These are phyloP conservation scores for Corymbia citriodora DNA, from an alignment of 441 rosid species.

Conservation along the genomic window DNA sequence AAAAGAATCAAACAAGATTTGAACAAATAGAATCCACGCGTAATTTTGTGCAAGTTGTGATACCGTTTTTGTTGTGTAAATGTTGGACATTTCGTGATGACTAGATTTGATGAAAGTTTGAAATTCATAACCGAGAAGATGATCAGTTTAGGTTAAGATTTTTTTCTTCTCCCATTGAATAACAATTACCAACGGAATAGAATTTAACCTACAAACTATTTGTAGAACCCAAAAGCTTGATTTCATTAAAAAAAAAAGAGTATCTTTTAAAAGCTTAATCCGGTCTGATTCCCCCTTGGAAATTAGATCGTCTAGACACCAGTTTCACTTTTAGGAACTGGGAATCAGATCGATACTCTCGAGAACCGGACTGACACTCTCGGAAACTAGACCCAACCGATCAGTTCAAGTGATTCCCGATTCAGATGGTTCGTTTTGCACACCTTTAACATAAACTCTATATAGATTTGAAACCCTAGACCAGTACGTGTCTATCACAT, in stretches of 20 bases:
- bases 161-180: rapidly evolving
- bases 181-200: background rate
- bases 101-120: background rate
- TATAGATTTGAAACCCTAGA: background rate
- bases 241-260: background rate
- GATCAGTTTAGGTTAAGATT: rapidly evolving
- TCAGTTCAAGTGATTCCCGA: too few species aligned
- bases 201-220: background rate
- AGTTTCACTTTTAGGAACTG: too few species aligned
- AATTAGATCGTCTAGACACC: too few species aligned
- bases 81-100: rapidly evolving
- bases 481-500: background rate
- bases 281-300: too few species aligned
- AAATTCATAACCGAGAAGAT: background rate
- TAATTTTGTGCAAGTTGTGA: rapidly evolving
- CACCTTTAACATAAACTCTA: background rate
- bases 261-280: too few species aligned
- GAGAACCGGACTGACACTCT: too few species aligned
- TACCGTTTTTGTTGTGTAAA: rapidly evolving
- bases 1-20: background rate
- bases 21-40: background rate
- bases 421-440: too few species aligned
- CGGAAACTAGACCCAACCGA: too few species aligned
- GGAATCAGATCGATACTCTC: too few species aligned
- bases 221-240: background rate